These are phyloP conservation scores for Aureobasidium sp. DNA, from an alignment of 2,329 filamentous ascomycete species.

Conservation along the genomic window DNA sequence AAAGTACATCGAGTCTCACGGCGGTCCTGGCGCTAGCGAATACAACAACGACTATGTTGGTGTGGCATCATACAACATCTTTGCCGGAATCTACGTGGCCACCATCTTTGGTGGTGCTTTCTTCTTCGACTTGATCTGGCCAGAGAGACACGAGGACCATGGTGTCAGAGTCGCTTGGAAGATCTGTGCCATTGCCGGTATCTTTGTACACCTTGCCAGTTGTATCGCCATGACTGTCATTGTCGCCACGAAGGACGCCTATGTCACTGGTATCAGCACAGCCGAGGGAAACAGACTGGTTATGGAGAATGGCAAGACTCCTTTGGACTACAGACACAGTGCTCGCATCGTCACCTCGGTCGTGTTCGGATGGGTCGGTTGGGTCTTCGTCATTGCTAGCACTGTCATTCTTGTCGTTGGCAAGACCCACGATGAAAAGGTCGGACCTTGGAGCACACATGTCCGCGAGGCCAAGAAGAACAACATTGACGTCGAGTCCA, in stretches of 20 bases:
- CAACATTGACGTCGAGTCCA: constrained; percentile 5
- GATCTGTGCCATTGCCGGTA: constrained; percentile 43
- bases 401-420: constrained; percentile 33
- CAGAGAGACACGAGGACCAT: constrained; percentile 44
- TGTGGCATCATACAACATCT: constrained; percentile 52
- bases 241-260: constrained; percentile 40
- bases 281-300: constrained; percentile 25
- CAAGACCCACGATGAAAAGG: constrained; percentile 32
- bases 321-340: constrained; percentile 43
- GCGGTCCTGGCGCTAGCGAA: constrained; percentile 31
- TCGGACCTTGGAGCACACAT: constrained; percentile 34
- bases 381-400: constrained; percentile 29
- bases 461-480: constrained; percentile 20
- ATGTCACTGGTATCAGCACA: constrained; percentile 37
- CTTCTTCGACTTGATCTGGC: constrained; percentile 58
- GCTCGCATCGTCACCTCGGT: constrained; percentile 44
- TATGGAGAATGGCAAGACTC: constrained; percentile 28
- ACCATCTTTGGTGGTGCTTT: constrained; percentile 53
- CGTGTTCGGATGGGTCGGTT: constrained; percentile 48
- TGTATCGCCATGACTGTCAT: constrained; percentile 47
- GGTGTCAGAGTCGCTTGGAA: constrained; percentile 49
- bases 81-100: constrained; percentile 50
- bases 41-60: constrained; percentile 52
- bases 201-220: constrained; percentile 40
- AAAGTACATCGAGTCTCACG: constrained; percentile 36